phyloP scores from a whole-genome alignment of 106 monocot genomes.

The Acorus gramineus region DNA sequence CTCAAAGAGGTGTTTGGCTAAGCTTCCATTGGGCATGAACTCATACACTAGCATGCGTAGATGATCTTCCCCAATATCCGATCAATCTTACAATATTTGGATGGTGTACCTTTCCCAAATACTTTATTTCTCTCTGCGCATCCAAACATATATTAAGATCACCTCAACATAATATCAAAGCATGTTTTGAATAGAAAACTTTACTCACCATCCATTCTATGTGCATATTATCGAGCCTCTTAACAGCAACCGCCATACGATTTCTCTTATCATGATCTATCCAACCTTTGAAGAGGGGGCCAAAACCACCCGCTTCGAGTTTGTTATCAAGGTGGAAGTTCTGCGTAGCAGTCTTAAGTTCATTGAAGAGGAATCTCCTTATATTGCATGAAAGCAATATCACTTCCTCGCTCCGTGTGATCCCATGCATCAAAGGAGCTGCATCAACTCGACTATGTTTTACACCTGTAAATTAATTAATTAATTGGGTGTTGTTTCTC shows the following conservation, averaged over 20 bases:
- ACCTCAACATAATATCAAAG: neutral
- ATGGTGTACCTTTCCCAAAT: constrained; percentile 69
- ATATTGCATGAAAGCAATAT: constrained; percentile 51
- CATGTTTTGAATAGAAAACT: neutral
- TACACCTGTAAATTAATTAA: too few species aligned
- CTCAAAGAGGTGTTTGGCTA: constrained; percentile 94
- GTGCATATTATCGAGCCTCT: constrained; percentile 67
- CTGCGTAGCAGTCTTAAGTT: constrained; percentile 53
- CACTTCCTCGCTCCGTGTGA: constrained; percentile 5
- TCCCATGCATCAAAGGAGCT: too few species aligned
- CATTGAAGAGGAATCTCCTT: constrained; percentile 44
- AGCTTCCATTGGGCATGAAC: constrained; percentile 84
- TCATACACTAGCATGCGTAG: constrained; percentile 86
- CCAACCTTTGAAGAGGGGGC: constrained; percentile 75
- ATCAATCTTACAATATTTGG: constrained; percentile 82
- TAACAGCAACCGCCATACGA: constrained; percentile 65
- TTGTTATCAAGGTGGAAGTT: constrained; percentile 73
- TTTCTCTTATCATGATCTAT: constrained; percentile 55
- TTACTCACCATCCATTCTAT: constrained; percentile 72
- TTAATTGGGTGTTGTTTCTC: too few species aligned
- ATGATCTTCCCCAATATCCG: constrained; percentile 85
- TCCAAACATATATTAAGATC: too few species aligned
- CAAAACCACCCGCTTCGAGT: constrained; percentile 72
- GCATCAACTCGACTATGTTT: too few species aligned
- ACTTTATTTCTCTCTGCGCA: constrained; percentile 76